Evolutionary conservation across 805 yeast genomes (phyloP).

Genomic region (Yamadazyma phyllophila): DNA sequence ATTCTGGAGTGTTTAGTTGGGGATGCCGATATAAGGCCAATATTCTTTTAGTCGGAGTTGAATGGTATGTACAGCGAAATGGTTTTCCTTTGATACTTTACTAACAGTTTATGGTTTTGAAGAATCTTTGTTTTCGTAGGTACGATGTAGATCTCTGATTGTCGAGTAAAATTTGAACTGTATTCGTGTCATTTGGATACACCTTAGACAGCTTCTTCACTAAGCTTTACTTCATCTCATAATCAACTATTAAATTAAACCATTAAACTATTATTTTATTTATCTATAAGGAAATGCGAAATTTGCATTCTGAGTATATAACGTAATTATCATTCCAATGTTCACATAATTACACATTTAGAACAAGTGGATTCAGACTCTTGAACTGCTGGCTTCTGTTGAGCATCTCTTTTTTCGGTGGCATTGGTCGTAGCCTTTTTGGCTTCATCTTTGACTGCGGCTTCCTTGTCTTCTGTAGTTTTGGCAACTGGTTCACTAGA

Average conservation of each 20-base stretch:
- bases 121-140: neutral
- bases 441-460: neutral
- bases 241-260: no score
- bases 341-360: constrained; percentile 21
- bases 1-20: constrained; percentile 1
- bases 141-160: no score
- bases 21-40: constrained; percentile 1
- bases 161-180: neutral
- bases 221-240: no score
- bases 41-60: constrained; percentile 10
- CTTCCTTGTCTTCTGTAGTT: neutral
- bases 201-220: no score
- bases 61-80: constrained; percentile 6
- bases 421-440: constrained; percentile 2
- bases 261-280: no score
- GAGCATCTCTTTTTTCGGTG: constrained; percentile 11
- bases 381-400: constrained; percentile 16
- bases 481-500: neutral
- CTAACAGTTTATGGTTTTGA: neutral
- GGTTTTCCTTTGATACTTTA: neutral
- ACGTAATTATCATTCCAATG: no score
- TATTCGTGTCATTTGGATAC: no score
- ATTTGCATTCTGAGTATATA: no score
- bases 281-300: neutral
- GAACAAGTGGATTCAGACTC: constrained; percentile 17